A percentile compares a stretch with the other conserved stretches of the same genome.
These are phyloP conservation scores for Yamadazyma laniorum DNA, from an alignment of 805 yeast species.

Conservation along the genomic window DNA sequence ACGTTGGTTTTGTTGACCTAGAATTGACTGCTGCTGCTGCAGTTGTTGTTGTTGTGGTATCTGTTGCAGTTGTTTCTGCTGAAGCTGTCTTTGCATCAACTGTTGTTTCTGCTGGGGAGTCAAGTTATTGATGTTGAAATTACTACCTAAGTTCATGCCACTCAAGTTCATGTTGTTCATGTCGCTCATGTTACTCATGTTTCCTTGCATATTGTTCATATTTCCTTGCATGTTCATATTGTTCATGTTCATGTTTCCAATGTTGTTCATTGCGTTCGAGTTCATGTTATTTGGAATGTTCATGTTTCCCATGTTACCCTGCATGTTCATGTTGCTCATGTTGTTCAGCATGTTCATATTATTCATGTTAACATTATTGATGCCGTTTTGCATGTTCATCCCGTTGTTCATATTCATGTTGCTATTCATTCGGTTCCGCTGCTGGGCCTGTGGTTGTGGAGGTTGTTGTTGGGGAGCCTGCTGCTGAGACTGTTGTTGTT, in stretches of 20 bases:
- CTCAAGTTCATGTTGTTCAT: constrained; percentile 14
- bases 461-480: constrained; percentile 12
- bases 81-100: constrained; percentile 34
- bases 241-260: constrained; percentile 12
- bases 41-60: neutral
- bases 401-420: constrained; percentile 11
- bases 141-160: constrained; percentile 1
- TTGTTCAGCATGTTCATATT: too few species aligned
- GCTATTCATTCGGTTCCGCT: constrained; percentile 17
- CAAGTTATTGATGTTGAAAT: constrained; percentile 14
- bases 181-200: constrained; percentile 19
- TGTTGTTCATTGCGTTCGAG: neutral
- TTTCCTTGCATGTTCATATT: constrained; percentile 11
- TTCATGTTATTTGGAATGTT: constrained; percentile 19
- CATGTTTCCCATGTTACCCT: constrained; percentile 17
- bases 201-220: constrained; percentile 20
- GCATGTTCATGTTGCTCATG: constrained; percentile 12
- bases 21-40: constrained; percentile 1
- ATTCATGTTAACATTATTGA: too few species aligned
- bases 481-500: constrained; percentile 11
- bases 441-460: constrained; percentile 12
- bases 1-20: neutral
- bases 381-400: too few species aligned
- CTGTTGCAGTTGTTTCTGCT: constrained; percentile 18
- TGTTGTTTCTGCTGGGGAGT: constrained; percentile 41